Conservation (phyloP, 1,139 yeast genomes). For the Arxiozyma bovina region DNA sequence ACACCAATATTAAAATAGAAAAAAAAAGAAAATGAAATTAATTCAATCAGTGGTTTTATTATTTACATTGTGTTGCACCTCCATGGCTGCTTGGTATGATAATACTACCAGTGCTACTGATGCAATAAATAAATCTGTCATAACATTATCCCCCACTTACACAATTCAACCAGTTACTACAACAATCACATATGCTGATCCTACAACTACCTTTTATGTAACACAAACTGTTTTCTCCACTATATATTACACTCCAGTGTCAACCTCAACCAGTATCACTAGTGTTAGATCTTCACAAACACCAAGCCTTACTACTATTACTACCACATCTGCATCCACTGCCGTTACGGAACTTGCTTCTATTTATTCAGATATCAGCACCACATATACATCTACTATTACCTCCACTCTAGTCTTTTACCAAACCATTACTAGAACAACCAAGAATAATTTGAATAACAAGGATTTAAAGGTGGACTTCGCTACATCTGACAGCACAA, state of each 20-base stretch:
- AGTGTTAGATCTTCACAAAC: background rate
- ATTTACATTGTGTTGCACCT: background rate
- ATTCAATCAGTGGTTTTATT: background rate
- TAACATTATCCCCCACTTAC: slow-evolving; percentile 18
- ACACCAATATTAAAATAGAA: too few relatives aligned
- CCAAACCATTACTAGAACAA: slow-evolving; percentile 9
- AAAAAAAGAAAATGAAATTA: too few relatives aligned
- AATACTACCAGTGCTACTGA: slow-evolving; percentile 4
- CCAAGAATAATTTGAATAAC: background rate
- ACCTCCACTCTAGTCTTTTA: slow-evolving; percentile 17
- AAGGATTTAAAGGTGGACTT: background rate
- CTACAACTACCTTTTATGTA: slow-evolving; percentile 17
- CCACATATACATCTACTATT: slow-evolving; percentile 8
- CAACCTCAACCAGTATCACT: background rate
- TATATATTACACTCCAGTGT: slow-evolving; percentile 8
- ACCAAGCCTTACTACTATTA: background rate
- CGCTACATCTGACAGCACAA: background rate
- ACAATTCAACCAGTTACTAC: slow-evolving; percentile 12
- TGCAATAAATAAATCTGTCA: slow-evolving; percentile 10
- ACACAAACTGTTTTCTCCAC: slow-evolving; percentile 19
- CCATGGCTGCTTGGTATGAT: slow-evolving; percentile 12
- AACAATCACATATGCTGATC: slow-evolving; percentile 13
- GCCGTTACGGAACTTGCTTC: background rate
- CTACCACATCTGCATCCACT: background rate
- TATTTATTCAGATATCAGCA: background rate